These are phyloP conservation scores for Podospora pseudopauciseta DNA, from an alignment of 495 filamentous ascomycete genomes.

Conservation along the genomic window DNA sequence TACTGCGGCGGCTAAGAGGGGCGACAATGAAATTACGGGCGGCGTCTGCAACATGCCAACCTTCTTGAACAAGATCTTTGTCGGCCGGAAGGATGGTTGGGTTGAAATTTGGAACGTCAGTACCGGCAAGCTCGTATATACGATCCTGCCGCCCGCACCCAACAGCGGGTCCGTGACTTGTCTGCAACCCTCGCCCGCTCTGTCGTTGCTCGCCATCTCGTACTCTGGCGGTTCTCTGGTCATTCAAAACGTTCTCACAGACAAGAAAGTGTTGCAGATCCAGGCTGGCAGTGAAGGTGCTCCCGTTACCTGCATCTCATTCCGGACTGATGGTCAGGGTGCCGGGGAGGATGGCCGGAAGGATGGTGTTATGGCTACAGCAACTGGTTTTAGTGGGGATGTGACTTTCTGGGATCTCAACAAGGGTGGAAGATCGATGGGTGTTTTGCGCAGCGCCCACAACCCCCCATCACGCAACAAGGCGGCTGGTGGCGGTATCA, in stretches of 20 bases:
- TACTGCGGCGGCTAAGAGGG: constrained; percentile 43
- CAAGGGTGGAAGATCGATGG: constrained; percentile 73
- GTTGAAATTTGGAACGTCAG: constrained; percentile 97
- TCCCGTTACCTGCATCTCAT: constrained; percentile 75
- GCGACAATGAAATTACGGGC: constrained; percentile 61
- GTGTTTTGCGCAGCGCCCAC: constrained; percentile 80
- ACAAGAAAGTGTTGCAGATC: constrained; percentile 64
- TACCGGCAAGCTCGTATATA: constrained; percentile 83
- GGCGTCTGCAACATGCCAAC: constrained; percentile 81
- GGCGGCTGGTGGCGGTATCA: constrained; percentile 56
- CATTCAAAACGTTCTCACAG: constrained; percentile 75
- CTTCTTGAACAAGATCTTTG: constrained; percentile 92
- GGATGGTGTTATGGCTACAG: constrained; percentile 83
- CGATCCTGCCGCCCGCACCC: constrained; percentile 65
- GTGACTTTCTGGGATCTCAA: constrained; percentile 96
- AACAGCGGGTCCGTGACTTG: constrained; percentile 73
- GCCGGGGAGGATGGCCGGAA: constrained; percentile 81
- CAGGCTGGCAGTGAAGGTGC: constrained; percentile 54
- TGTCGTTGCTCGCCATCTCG: constrained; percentile 84
- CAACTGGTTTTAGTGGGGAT: constrained; percentile 67
- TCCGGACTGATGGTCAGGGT: constrained; percentile 86
- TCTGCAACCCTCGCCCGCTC: constrained; percentile 73
- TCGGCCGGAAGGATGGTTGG: constrained; percentile 78
- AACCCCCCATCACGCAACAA: constrained; percentile 56
- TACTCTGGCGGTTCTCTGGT: constrained; percentile 73